A percentile compares a stretch with the other conserved stretches of the same genome.
Evolutionary conservation across 164 flowering plant genomes (phyloP).

Genomic region (Kalanchoe fedtschenkoi): DNA sequence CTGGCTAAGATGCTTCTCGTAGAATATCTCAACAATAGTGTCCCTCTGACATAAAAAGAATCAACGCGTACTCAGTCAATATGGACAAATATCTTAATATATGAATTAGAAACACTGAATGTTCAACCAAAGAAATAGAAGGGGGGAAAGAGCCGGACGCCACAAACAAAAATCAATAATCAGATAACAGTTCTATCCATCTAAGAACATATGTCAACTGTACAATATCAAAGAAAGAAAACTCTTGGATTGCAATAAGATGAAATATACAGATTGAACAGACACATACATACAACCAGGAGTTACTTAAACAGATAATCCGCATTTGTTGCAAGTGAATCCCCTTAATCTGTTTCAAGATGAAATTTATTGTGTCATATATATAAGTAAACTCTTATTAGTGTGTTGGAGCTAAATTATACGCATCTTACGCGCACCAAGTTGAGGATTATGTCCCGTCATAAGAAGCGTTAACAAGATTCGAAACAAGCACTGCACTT

Average conservation of each 20-base stretch:
- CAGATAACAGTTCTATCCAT: background rate
- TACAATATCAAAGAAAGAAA: background rate
- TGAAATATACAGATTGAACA: background rate
- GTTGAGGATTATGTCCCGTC: background rate
- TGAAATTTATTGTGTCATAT: background rate
- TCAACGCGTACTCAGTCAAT: background rate
- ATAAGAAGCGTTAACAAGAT: background rate
- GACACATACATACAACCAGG: background rate
- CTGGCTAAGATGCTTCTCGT: slow-evolving; percentile 84
- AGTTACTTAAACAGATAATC: background rate
- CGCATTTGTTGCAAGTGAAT: background rate
- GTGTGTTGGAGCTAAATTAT: background rate
- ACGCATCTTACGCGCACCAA: background rate
- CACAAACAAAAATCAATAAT: background rate
- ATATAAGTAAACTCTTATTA: background rate
- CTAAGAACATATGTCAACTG: background rate
- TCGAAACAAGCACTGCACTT: background rate
- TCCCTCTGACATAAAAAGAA: slow-evolving; percentile 51
- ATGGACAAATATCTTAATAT: background rate
- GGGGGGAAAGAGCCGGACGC: background rate
- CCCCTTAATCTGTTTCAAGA: background rate
- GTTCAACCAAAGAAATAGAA: background rate
- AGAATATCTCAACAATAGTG: slow-evolving; percentile 71
- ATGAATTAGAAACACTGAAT: background rate
- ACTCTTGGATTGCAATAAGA: background rate